Conservation (phyloP, 1,284 basidiomycete genomes). For the Ganoderma meredithae region DNA sequence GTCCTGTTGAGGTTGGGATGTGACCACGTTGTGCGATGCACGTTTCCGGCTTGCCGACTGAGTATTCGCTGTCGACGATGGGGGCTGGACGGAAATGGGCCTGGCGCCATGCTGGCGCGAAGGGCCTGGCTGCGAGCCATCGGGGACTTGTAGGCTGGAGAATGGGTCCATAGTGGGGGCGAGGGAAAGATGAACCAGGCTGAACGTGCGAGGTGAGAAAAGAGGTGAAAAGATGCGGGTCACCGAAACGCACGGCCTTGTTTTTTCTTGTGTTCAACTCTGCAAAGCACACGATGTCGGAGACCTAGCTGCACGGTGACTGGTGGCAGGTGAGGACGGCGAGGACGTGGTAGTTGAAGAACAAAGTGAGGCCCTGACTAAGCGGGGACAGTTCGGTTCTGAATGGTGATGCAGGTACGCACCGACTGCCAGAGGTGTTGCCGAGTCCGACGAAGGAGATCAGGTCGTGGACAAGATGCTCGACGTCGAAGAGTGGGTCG, state of each 20-base stretch:
- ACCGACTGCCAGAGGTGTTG: neutral
- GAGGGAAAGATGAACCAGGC: conserved; percentile 26
- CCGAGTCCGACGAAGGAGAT: neutral
- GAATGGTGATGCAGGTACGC: conserved; percentile 2
- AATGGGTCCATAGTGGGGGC: conserved; percentile 38
- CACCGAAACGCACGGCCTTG: conserved; percentile 27
- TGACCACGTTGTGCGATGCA: conserved; percentile 60
- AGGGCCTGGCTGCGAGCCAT: conserved; percentile 51
- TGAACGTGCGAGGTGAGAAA: conserved; percentile 32
- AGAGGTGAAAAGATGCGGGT: conserved; percentile 31
- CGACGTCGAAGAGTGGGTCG: conserved; percentile 22
- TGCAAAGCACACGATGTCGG: conserved; percentile 16
- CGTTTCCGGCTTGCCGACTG: conserved; percentile 53
- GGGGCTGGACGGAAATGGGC: conserved; percentile 55
- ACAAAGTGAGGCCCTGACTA: conserved; percentile 32
- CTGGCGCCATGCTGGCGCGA: conserved; percentile 51
- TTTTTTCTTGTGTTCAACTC: conserved; percentile 15
- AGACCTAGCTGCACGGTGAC: neutral
- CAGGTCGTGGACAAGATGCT: conserved; percentile 2
- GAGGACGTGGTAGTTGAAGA: conserved; percentile 22
- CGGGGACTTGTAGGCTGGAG: conserved; percentile 55
- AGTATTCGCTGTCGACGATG: conserved; percentile 43
- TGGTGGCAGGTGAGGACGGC: neutral
- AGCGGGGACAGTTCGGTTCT: conserved; percentile 18
- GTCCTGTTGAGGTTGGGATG: conserved; percentile 52